These are phyloP conservation scores for Backusella sp. DNA, from an alignment of 192 early-diverging fungal species.

Conservation along the genomic window DNA sequence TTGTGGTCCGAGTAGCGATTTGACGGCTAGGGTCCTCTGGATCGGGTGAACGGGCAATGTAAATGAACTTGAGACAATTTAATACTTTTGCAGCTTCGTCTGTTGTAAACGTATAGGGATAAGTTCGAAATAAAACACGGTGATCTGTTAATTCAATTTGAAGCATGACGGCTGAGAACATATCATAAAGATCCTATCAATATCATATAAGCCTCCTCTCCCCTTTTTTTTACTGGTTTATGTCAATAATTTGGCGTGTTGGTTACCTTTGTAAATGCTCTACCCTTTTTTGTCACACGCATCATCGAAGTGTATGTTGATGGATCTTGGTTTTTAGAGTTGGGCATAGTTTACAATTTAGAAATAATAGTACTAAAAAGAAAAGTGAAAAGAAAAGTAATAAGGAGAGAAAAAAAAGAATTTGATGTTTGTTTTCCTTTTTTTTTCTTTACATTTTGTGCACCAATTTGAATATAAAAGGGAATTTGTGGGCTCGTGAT, in stretches of 20 bases:
- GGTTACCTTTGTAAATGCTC: constrained; percentile 16
- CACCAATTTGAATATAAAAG: neutral
- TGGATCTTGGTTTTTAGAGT: neutral
- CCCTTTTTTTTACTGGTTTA: neutral
- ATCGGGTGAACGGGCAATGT: constrained; percentile 46
- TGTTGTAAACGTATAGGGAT: constrained; percentile 52
- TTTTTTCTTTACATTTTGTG: constrained; percentile 3
- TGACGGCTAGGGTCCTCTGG: constrained; percentile 43
- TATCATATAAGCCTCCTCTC: neutral
- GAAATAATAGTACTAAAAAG: neutral
- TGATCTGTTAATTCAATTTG: constrained; percentile 46
- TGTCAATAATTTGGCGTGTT: neutral
- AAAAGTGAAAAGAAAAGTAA: neutral
- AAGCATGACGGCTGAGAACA: constrained; percentile 49
- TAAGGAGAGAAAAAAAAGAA: constrained; percentile 8
- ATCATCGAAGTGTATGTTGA: constrained; percentile 24
- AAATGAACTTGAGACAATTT: constrained; percentile 44
- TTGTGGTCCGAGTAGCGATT: constrained; percentile 50
- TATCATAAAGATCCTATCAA: constrained; percentile 50
- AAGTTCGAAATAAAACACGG: constrained; percentile 46
- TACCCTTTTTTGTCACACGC: constrained; percentile 11
- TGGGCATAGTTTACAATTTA: neutral
- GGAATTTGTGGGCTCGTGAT: neutral
- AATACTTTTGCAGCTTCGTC: constrained; percentile 51
- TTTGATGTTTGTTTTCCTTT: neutral